Evolutionary conservation across 805 yeast genomes (phyloP).

Genomic region (Candida easanensis): DNA sequence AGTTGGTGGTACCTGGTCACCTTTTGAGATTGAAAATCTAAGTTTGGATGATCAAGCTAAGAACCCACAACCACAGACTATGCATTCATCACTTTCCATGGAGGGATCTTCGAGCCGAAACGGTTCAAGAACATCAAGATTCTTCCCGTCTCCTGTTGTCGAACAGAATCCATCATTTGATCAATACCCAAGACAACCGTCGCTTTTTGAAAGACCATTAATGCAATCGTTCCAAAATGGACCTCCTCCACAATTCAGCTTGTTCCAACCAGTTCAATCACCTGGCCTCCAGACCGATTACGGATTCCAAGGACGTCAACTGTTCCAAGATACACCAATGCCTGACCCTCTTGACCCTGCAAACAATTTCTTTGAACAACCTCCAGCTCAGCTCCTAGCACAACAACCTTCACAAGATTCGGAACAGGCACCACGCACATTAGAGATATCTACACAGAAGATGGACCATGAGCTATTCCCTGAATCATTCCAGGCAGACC

Average conservation of each 20-base stretch:
- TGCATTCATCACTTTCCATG: not conserved
- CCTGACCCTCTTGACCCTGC: not conserved
- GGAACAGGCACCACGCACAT: not conserved
- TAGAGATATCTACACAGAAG: constrained; percentile 5
- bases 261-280: constrained; percentile 1
- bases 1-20: constrained; percentile 23
- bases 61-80: constrained; percentile 1
- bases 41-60: constrained; percentile 18
- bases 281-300: not conserved
- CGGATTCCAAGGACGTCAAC: not conserved
- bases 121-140: constrained; percentile 22
- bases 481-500: constrained; percentile 5
- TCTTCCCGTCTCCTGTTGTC: constrained; percentile 25
- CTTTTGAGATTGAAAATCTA: constrained; percentile 23
- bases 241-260: constrained; percentile 8
- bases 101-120: constrained; percentile 4
- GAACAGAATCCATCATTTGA: constrained; percentile 20
- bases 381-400: not conserved
- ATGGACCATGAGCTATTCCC: constrained; percentile 16
- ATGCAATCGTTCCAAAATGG: constrained; percentile 1
- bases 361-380: not conserved
- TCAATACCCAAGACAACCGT: constrained; percentile 15
- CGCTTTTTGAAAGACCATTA: constrained; percentile 5
- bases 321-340: not conserved
- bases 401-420: not conserved